Evolutionary conservation across 192 early-diverging fungal species (phyloP).

Genomic region (Coemansia sp.): DNA sequence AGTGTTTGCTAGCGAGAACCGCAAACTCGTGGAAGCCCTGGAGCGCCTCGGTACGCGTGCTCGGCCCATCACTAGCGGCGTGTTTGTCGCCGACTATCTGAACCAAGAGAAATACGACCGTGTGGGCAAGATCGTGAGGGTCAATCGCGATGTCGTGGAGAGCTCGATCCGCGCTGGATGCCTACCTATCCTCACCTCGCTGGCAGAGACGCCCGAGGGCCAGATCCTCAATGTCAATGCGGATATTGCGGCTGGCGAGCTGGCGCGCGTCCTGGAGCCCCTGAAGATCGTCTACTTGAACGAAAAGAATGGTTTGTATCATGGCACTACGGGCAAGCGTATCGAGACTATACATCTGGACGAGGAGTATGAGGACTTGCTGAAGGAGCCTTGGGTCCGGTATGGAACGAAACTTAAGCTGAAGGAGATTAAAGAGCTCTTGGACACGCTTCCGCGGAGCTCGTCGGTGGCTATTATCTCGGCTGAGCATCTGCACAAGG

Average conservation of each 20-base stretch:
- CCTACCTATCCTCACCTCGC: slow-evolving; percentile 91
- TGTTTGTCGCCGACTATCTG: slow-evolving; percentile 95
- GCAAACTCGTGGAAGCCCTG: slow-evolving; percentile 96
- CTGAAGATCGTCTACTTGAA: slow-evolving; percentile 97
- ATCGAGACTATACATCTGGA: slow-evolving; percentile 98
- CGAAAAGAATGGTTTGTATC: slow-evolving; percentile 95
- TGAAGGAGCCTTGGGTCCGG: slow-evolving; percentile 95
- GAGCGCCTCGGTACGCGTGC: slow-evolving; percentile 94
- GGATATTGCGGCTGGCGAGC: slow-evolving; percentile 96
- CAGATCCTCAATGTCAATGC: slow-evolving; percentile 99
- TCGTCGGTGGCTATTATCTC: slow-evolving; percentile 99
- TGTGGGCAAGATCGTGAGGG: slow-evolving; percentile 87
- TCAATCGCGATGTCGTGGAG: slow-evolving; percentile 94
- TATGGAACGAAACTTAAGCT: slow-evolving; percentile 99
- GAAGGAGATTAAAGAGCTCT: slow-evolving; percentile 93
- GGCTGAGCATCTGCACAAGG: slow-evolving; percentile 98
- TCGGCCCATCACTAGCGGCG: slow-evolving; percentile 93
- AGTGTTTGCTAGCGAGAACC: slow-evolving; percentile 94
- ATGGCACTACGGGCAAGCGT: slow-evolving; percentile 92
- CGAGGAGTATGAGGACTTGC: slow-evolving; percentile 96
- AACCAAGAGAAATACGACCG: slow-evolving; percentile 94
- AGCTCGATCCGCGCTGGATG: slow-evolving; percentile 91
- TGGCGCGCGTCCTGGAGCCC: slow-evolving; percentile 94
- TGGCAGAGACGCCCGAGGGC: slow-evolving; percentile 93
- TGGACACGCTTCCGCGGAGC: slow-evolving; percentile 93